Evolutionary conservation across 177 flowering plant species (phyloP).

Genomic region (Vitis hybrid): DNA sequence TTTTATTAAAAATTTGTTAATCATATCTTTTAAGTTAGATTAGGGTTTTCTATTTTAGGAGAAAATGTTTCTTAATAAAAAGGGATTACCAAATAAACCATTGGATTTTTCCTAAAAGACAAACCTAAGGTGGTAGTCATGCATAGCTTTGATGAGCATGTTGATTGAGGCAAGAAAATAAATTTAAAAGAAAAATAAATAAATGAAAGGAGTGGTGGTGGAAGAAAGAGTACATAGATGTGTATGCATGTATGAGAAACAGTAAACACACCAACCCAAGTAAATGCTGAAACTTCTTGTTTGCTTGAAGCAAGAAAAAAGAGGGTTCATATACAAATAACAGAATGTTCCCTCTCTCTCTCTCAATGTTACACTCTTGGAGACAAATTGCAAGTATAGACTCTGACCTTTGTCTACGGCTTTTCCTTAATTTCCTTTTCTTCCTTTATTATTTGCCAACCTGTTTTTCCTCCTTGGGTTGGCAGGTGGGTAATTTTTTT

Average conservation of each 20-base stretch:
- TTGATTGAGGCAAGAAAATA: too few species aligned
- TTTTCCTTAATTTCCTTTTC: neutral
- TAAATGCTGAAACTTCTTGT: conserved; percentile 8
- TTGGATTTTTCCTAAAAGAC: too few species aligned
- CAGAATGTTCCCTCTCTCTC: conserved; percentile 14
- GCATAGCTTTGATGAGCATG: too few species aligned
- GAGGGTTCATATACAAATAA: neutral
- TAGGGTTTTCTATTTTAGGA: too few species aligned
- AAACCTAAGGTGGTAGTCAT: too few species aligned
- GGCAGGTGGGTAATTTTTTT: conserved; percentile 7
- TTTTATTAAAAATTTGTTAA: too few species aligned
- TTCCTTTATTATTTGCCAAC: neutral
- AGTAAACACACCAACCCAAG: conserved; percentile 11
- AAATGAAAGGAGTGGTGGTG: too few species aligned
- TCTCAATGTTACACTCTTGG: neutral
- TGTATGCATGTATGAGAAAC: neutral
- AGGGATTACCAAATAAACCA: too few species aligned
- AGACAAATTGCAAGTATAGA: conserved; percentile 15
- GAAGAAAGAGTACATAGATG: neutral
- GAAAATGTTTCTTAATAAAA: too few species aligned
- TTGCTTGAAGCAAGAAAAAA: neutral
- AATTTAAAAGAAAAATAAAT: too few species aligned
- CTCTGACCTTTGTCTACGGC: conserved; percentile 15
- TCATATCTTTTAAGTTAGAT: too few species aligned
- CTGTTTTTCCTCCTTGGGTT: too few species aligned